Percentiles rank a stretch among this genome's conserved stretches.
phyloP scores from a whole-genome alignment of 192 early-diverging fungal genomes.

The Podila verticillata region DNA sequence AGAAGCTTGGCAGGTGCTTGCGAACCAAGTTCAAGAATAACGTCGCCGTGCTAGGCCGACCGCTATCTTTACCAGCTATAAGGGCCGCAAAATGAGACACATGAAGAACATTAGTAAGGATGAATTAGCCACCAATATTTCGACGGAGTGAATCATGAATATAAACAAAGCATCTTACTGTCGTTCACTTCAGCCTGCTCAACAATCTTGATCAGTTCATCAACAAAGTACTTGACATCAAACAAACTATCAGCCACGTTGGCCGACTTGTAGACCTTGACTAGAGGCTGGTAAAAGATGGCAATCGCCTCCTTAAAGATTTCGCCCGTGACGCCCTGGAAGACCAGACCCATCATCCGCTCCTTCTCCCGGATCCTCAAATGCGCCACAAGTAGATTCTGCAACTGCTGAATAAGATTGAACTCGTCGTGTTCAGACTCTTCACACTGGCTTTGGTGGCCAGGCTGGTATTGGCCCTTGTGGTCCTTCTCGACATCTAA shows the following conservation, averaged over 20 bases:
- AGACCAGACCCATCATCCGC: conserved; percentile 57
- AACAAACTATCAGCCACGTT: conserved; percentile 63
- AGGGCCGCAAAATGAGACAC: no score
- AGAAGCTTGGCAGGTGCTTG: conserved; percentile 57
- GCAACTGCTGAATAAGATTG: conserved; percentile 47
- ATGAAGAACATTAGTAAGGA: no score
- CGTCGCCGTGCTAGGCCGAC: conserved; percentile 25
- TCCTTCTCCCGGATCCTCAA: conserved; percentile 60
- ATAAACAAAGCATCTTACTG: conserved; percentile 12
- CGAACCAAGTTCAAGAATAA: conserved; percentile 52
- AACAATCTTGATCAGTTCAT: conserved; percentile 64
- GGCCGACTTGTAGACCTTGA: conserved; percentile 64
- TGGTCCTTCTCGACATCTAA: background rate
- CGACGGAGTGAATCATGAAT: background rate
- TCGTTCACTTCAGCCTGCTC: conserved; percentile 50
- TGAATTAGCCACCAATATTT: no score
- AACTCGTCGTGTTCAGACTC: background rate
- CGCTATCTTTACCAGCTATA: no score
- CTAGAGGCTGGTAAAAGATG: conserved; percentile 68
- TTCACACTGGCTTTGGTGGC: background rate
- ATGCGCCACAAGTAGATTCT: conserved; percentile 58
- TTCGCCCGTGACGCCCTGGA: conserved; percentile 63
- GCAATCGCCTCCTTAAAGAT: conserved; percentile 64
- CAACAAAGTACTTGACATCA: conserved; percentile 58
- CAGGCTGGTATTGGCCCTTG: background rate